Base-by-base conservation (phyloP, 352 stramenopile species). In the Phytophthora hibernalis region DNA sequence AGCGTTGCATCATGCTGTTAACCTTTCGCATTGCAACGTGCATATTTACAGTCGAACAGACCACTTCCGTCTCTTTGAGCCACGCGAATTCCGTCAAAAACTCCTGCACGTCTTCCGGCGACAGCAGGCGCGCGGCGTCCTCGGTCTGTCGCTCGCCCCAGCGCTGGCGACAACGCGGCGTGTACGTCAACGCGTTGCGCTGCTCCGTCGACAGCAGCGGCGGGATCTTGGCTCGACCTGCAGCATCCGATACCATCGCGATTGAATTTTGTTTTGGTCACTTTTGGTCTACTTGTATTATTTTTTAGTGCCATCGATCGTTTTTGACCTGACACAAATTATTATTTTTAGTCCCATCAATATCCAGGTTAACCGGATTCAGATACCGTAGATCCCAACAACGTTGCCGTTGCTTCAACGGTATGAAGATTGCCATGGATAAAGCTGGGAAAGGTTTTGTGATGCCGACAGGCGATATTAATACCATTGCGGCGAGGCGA, bases 21-120 rank as follows among this genome's bases (percentile, higher is more conserved):
- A 33, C 5, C 22, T 3, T 45, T 20, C 26, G 10, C 15, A 38
- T 52, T 45, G 16, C 13, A 10, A 37, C 33, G 12, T 49, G n/a
- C 42, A 58, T 28, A 47, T 44, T 52, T 24, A 26, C 22, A 22
- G 3, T 16, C n/a, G 16, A 22, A 75, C 69, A n/a, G 51, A 92
- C 83, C 70, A 76, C 10, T 47, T 93, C 85, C 16, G 58, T 58
- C 64, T 93, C 83, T 37, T 84, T 77, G 2, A 90, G 60, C 26
- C 69, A 79, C 28, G 77, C 71, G 28, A 71, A 77, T 54, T 76
- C 61, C n/a, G 61, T 69, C 15, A 91, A 57, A 47, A 87, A 93
- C 59, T 88, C 72, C 35, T 70, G 56, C 16, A 91, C 69, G 35
- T 85, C 73, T 62, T 72, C 65, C 37, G 74, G 53, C 11, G 64